A percentile compares a stretch with the other conserved stretches of the same genome.
These are phyloP conservation scores for Thelephora aurantiotincta DNA, from an alignment of 768 basidiomycete species.

Conservation along the genomic window DNA sequence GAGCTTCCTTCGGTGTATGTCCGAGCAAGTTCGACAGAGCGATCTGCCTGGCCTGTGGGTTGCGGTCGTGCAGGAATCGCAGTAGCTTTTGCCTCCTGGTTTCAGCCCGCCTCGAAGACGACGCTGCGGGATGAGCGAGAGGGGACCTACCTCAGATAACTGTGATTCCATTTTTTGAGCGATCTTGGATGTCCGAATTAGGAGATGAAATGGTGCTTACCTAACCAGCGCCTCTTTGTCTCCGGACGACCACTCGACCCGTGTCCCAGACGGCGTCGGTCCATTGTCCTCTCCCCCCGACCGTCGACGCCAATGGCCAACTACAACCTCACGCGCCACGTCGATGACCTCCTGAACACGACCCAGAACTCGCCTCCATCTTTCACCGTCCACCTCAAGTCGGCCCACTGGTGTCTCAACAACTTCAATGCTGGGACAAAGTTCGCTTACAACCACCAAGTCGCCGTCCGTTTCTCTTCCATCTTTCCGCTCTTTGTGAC, in stretches of 20 bases:
- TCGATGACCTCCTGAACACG: conserved; percentile 43
- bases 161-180: conserved; percentile 21
- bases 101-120: background rate
- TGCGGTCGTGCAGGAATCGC: conserved; percentile 73
- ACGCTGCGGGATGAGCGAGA: background rate
- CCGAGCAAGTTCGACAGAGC: conserved; percentile 75
- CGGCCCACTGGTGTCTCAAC: conserved; percentile 75
- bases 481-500: background rate
- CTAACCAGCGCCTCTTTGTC: background rate
- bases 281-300: background rate
- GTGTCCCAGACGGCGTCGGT: background rate
- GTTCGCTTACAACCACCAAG: conserved; percentile 68
- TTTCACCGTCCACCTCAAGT: conserved; percentile 64
- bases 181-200: conserved; percentile 12
- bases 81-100: conserved; percentile 39
- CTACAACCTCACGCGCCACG: conserved; percentile 62
- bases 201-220: conserved; percentile 1
- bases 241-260: background rate
- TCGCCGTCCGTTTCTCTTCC: conserved; percentile 31
- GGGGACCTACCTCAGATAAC: conserved; percentile 22
- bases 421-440: conserved; percentile 41
- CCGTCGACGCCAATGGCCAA: conserved; percentile 34
- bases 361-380: conserved; percentile 49
- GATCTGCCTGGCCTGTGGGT: conserved; percentile 77
- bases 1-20: conserved; percentile 60